Evolutionary conservation across 106 monocot species (phyloP).

Genomic region (Iris macrosiphon): DNA sequence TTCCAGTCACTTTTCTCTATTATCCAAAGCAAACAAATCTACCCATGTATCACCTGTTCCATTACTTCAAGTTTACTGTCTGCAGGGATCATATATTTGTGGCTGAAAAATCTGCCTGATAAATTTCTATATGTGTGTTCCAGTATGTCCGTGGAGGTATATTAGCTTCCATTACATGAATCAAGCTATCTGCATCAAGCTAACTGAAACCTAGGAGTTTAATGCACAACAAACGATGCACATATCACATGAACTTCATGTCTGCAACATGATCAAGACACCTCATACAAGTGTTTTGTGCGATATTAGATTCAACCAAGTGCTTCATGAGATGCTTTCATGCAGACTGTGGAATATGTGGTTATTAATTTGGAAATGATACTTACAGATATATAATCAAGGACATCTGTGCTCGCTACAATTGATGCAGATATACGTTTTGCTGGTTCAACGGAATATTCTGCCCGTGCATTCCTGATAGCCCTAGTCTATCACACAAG

Average conservation of each 20-base stretch:
- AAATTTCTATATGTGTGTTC: too few species aligned
- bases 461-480: constrained; percentile 85
- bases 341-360: neutral
- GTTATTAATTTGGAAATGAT: neutral
- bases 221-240: neutral
- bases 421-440: constrained; percentile 90
- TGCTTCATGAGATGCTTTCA: neutral
- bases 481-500: constrained; percentile 43
- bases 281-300: neutral
- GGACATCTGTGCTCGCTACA: constrained; percentile 75
- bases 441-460: constrained; percentile 96
- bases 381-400: constrained; percentile 82
- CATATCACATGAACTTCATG: neutral
- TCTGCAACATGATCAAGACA: neutral
- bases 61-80: too few species aligned
- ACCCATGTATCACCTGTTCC: too few species aligned
- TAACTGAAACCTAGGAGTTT: too few species aligned
- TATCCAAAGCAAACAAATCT: too few species aligned
- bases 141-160: too few species aligned
- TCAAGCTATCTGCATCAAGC: too few species aligned
- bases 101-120: too few species aligned
- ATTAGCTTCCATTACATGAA: too few species aligned
- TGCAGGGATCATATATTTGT: too few species aligned
- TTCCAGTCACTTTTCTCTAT: too few species aligned
- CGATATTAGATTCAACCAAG: too few species aligned